Evolutionary conservation across 345 rosid genomes (phyloP).

Genomic region (Hibiscus syriacus): DNA sequence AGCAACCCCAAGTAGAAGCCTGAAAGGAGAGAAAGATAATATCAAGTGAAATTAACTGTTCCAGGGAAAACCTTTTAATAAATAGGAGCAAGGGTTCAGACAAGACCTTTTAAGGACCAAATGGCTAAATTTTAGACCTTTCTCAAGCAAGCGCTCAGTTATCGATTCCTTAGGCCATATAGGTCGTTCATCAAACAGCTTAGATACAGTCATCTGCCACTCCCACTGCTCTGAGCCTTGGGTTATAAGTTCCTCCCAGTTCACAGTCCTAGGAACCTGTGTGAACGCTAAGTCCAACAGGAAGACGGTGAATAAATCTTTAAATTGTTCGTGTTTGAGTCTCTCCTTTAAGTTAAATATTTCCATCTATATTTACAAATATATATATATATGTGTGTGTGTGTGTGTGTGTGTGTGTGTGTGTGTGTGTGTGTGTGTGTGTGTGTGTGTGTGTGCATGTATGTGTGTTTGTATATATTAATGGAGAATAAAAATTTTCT

Average conservation of each 20-base stretch:
- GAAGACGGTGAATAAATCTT: conserved; percentile 10
- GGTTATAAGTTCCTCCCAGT: conserved; percentile 55
- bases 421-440: too few relatives aligned
- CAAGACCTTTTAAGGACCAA: conserved; percentile 67
- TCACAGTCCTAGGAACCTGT: conserved; percentile 82
- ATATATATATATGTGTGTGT: background rate
- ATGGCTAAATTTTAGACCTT: conserved; percentile 53
- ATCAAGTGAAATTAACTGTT: background rate
- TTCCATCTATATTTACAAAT: background rate
- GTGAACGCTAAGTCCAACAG: conserved; percentile 48
- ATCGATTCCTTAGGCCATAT: conserved; percentile 82
- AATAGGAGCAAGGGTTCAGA: conserved; percentile 6
- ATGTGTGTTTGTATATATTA: too few relatives aligned
- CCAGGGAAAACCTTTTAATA: conserved; percentile 5
- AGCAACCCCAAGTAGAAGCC: conserved; percentile 75
- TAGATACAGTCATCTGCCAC: conserved; percentile 66
- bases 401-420: too few relatives aligned
- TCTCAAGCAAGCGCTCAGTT: conserved; percentile 54
- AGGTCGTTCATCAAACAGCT: conserved; percentile 80
- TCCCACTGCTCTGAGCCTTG: conserved; percentile 58
- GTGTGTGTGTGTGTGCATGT: too few relatives aligned
- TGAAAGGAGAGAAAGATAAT: conserved; percentile 25
- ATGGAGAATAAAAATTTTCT: background rate
- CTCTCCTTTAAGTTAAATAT: background rate
- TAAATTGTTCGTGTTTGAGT: background rate